These are phyloP conservation scores for Pseudogymnoascus sp. DNA, from an alignment of 2,329 filamentous ascomycete genomes.

Conservation along the genomic window DNA sequence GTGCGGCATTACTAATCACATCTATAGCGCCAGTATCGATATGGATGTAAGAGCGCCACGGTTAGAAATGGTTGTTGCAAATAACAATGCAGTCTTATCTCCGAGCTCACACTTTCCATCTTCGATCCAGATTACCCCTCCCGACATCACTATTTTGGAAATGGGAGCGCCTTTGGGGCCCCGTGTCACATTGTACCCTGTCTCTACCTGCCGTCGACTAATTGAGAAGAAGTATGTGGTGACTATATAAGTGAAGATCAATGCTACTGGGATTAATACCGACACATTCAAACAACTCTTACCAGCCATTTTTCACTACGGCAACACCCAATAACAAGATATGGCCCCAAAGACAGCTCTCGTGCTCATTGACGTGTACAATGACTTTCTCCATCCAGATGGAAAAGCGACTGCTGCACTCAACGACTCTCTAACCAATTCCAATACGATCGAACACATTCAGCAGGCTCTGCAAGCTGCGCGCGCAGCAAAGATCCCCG, in stretches of 20 bases:
- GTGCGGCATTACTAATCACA: neutral
- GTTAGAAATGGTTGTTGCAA: neutral
- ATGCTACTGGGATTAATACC: neutral
- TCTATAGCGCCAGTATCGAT: neutral
- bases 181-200: neutral
- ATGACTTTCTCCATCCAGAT: conserved; percentile 24
- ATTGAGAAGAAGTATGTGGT: neutral
- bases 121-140: neutral
- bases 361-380: conserved; percentile 25
- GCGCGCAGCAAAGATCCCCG: conserved; percentile 23
- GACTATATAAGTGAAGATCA: neutral
- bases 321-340: neutral
- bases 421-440: conserved; percentile 24
- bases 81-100: neutral
- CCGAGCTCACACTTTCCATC: neutral
- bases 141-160: neutral
- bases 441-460: conserved; percentile 24
- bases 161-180: neutral
- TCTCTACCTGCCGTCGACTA: neutral
- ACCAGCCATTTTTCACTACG: neutral
- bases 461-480: conserved; percentile 23
- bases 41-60: neutral
- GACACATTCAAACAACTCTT: neutral
- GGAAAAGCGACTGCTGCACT: conserved; percentile 24
- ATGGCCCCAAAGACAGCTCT: conserved; percentile 19